Percentiles rank a stretch among this genome's conserved stretches.
Conservation (phyloP, 2,329 filamentous ascomycete species). For the Didymella lethalis region DNA sequence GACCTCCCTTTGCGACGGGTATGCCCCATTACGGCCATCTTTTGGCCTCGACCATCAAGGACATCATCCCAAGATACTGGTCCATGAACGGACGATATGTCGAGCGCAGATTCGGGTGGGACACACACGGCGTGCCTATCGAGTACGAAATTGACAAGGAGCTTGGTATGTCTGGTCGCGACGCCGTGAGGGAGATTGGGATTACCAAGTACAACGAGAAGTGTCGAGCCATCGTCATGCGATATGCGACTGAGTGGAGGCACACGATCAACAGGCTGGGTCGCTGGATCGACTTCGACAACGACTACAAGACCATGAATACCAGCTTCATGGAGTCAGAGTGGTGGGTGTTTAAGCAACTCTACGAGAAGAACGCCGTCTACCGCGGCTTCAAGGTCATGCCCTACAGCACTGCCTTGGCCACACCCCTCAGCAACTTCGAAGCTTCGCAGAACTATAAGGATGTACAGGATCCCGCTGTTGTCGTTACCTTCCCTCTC, state of each 20-base stretch:
- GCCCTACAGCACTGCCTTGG: conserved; percentile 92
- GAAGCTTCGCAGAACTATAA: conserved; percentile 96
- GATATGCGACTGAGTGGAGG: conserved; percentile 86
- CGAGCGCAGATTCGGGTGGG: conserved; percentile 92
- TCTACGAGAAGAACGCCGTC: conserved; percentile 87
- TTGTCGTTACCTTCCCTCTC: conserved; percentile 88
- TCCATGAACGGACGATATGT: conserved; percentile 96
- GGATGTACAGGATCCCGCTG: conserved; percentile 87
- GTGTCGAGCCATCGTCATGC: conserved; percentile 92
- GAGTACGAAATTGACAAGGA: conserved; percentile 99
- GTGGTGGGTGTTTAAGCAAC: conserved; percentile 96
- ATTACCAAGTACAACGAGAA: conserved; percentile 90
- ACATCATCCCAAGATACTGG: conserved; percentile 96
- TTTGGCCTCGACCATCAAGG: conserved; percentile 93
- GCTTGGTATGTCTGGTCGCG: conserved; percentile 84
- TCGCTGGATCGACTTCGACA: conserved; percentile 97
- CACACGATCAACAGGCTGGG: conserved; percentile 86
- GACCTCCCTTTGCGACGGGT: conserved; percentile 64
- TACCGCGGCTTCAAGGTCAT: conserved; percentile 93
- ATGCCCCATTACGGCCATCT: conserved; percentile 77
- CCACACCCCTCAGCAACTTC: conserved; percentile 90
- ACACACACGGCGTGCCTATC: conserved; percentile 92
- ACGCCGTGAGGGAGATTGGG: conserved; percentile 85
- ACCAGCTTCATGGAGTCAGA: conserved; percentile 93
- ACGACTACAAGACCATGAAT: conserved; percentile 98